Base-by-base conservation (phyloP, 805 yeast genomes). In the Kuraishia ogatae region DNA sequence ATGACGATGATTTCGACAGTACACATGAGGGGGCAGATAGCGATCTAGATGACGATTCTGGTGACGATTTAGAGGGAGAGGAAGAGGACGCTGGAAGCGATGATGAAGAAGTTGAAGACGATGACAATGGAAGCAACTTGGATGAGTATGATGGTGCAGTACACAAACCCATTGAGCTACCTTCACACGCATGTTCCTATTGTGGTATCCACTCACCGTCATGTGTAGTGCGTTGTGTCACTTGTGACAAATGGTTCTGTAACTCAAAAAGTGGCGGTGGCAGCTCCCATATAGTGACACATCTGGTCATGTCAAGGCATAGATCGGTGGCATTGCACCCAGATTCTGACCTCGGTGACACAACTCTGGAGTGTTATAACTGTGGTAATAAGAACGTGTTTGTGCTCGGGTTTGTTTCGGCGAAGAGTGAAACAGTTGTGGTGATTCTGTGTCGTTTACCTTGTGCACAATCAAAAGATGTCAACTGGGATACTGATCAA, bases 201-300 rank as follows among this genome's bases (percentile, higher is more conserved):
- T 91, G 97, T 71, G 94, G 91, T 1, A 74, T 89, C 26, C 82
- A 82, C 57, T 68, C 80, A 10, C 78, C 89, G 1, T 67, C 80
- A 5, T 77, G 85, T 51, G 87, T 90, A 15, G 87, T 87, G 48
- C 83, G 85, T 60, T 92, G 97, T 72, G 80, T 80, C 56, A 74
- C 77, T 5, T 92, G 97, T 69, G 70, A 81, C 61, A 85, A 83
- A 65, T 92, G 97, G 97, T 92, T 92, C 66, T 92, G 97, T 73
- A 92, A 92, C 66, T 79, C 88, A 15, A 81, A 82, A 55, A 70
- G 81, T 13, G 71, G 87, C 17, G 53, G 64, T 15, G 20, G 46
- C 4, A 70, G 71, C 2, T 87, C 96, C 1, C 97, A 92, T 67
- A 88, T 92, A 17, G 83, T 92, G 20, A 87, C 88, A 19, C 97